Evolutionary conservation across 768 basidiomycete species (phyloP), one percentile per base, ranked within the genome.

Genomic region (Trametes maxima): DNA sequence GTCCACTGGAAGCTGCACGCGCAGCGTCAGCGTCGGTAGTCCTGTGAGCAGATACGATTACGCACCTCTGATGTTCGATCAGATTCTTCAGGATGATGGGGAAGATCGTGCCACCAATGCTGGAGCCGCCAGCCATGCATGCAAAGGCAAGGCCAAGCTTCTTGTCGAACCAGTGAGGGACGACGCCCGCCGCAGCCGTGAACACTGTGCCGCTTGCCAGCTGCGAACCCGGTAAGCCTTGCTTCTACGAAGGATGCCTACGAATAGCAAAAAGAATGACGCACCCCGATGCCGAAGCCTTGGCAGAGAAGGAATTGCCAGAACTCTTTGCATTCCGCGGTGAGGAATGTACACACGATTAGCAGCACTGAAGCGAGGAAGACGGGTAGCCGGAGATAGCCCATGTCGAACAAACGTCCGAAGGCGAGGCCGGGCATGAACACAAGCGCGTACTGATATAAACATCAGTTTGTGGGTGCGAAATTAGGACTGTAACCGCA

Each of bases 231-330:
- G 4, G 40, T 42, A 13, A 42, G 40, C 12, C 4, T 42, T 42
- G 40, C 40, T 42, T 42, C 14, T 3, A n/a, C 12, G 47, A 28
- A 12, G 46, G 43, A 45, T 24, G 33, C 10, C 17, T 39, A 33
- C 19, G 37, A 21, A 39, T n/a, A 14, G 1, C 49, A 21, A 44
- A 22, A 36, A 44, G 1, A 2, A 8, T 24, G 1, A 73, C 86
- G 63, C 61, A 89, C 84, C 24, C 90, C 90, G 13, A 85, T 73
- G 0, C 80, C 81, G 40, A 92, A 65, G 0, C 90, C 90, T 70
- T 92, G 90, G 61, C 83, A 90, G 1, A 92, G 78, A 21, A 92
- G 66, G 65, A 92, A 87, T 8, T 92, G 88, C 91, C 90, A 92
- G 67, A 85, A 92, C 59, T 79, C 62, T 10, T 74, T 87, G 67